phyloP scores from a whole-genome alignment of 2,329 filamentous ascomycete species.

The Talaromyces sp. region DNA sequence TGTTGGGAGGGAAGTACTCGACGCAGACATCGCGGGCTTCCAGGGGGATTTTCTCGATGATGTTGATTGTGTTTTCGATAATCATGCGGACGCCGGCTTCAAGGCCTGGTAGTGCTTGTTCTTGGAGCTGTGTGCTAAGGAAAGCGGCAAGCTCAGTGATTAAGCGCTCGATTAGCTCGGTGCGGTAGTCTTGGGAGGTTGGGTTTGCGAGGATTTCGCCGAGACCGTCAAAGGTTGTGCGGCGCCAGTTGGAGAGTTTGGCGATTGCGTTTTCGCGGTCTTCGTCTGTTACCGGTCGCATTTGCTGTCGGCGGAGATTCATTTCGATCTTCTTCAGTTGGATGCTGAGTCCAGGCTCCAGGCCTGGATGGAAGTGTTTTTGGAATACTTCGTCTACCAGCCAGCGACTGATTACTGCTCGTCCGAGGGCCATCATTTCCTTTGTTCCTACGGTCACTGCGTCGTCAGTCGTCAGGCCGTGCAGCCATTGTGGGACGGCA shows the following conservation, averaged over 20 bases:
- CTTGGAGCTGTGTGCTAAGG: conserved; percentile 72
- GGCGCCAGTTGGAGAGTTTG: conserved; percentile 89
- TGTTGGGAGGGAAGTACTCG: conserved; percentile 79
- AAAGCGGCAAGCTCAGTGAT: conserved; percentile 69
- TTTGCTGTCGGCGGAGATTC: conserved; percentile 78
- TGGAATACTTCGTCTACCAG: conserved; percentile 89
- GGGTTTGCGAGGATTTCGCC: conserved; percentile 68
- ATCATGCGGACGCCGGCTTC: conserved; percentile 90
- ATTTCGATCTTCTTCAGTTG: conserved; percentile 84
- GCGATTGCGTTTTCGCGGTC: conserved; percentile 85
- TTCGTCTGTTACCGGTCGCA: conserved; percentile 72
- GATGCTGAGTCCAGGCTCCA: conserved; percentile 74
- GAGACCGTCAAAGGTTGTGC: conserved; percentile 91
- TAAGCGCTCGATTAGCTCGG: conserved; percentile 69
- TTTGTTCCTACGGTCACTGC: conserved; percentile 86
- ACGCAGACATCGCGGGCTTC: conserved; percentile 91
- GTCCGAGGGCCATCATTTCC: conserved; percentile 95
- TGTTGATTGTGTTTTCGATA: conserved; percentile 83
- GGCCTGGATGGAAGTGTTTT: conserved; percentile 85
- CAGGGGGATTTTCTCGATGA: conserved; percentile 81
- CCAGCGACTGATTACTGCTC: conserved; percentile 87
- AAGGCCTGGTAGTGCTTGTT: conserved; percentile 78
- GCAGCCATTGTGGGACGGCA: conserved; percentile 77
- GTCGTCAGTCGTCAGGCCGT: conserved; percentile 78
- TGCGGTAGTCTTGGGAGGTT: conserved; percentile 67